A percentile compares a stretch with the other conserved stretches of the same genome.
Conservation (phyloP, 805 yeast species). For the Cyberlindnera mycetangii region DNA sequence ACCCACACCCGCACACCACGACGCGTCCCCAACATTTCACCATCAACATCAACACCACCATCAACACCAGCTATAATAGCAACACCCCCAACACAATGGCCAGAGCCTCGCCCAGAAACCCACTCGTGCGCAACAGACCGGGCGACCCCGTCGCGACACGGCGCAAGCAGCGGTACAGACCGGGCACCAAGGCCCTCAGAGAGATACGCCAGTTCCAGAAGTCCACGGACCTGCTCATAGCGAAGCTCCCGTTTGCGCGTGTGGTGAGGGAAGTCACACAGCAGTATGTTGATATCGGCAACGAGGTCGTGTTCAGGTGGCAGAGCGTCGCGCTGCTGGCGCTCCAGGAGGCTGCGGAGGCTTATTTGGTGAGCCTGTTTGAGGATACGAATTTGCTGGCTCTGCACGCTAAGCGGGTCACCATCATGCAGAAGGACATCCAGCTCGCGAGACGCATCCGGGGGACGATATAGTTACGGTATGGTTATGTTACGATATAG, state of each 20-base stretch:
- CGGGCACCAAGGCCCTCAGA: slow-evolving; percentile 63
- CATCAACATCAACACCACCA: neutral
- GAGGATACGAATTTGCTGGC: slow-evolving; percentile 81
- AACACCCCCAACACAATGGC: slow-evolving; percentile 1
- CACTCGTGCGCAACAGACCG: slow-evolving; percentile 11
- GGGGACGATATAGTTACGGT: slow-evolving; percentile 42
- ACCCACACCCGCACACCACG: no score
- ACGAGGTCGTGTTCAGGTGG: slow-evolving; percentile 65
- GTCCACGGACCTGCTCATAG: slow-evolving; percentile 61
- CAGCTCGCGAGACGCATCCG: slow-evolving; percentile 77
- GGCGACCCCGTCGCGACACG: slow-evolving; percentile 12
- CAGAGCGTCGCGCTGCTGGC: slow-evolving; percentile 76
- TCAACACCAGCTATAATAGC: neutral
- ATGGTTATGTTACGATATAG: no score
- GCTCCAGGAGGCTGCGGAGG: slow-evolving; percentile 79
- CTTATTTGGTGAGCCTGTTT: slow-evolving; percentile 65
- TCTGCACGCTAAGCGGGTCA: slow-evolving; percentile 77
- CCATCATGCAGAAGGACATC: slow-evolving; percentile 80
- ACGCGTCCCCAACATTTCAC: no score
- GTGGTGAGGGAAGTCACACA: slow-evolving; percentile 73
- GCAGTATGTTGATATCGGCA: slow-evolving; percentile 44
- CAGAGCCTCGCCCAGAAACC: slow-evolving; percentile 2
- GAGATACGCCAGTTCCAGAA: slow-evolving; percentile 69
- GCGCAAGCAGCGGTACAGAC: slow-evolving; percentile 40
- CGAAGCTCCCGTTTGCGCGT: slow-evolving; percentile 77